phyloP scores from a whole-genome alignment of 176 grass and related monocot species.

The maize (Zea mays) region DNA sequence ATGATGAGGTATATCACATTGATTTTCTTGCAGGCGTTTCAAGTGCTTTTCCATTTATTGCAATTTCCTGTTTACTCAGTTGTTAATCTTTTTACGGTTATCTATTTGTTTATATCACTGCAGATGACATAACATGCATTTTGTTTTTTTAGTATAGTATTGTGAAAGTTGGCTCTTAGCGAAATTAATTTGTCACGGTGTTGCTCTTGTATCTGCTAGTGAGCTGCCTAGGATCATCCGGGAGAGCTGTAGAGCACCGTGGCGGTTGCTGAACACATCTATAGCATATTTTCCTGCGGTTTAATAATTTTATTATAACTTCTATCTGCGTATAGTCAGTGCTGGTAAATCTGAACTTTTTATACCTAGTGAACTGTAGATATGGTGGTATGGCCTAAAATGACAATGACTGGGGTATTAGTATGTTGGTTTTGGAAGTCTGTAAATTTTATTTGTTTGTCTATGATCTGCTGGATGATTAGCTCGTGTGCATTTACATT shows the following conservation, averaged over 20 bases:
- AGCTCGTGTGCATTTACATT: background rate
- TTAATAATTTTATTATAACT: background rate
- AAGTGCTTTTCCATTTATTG: constrained; percentile 1
- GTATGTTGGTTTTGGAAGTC: background rate
- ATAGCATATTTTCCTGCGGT: background rate
- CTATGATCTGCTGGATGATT: background rate
- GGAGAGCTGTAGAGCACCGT: background rate
- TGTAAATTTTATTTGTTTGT: background rate
- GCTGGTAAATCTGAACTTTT: background rate
- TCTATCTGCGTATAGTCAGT: background rate
- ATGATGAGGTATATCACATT: constrained; percentile 79
- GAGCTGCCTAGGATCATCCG: background rate
- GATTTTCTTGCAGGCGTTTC: background rate
- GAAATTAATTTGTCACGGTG: background rate
- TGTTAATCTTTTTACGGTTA: background rate
- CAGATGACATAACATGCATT: background rate
- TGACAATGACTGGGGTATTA: background rate
- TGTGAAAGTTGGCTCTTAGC: background rate
- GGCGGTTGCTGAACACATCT: background rate
- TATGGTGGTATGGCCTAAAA: too few relatives aligned
- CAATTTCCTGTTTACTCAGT: background rate
- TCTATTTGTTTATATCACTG: background rate
- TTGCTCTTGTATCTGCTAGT: background rate
- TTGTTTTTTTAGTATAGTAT: background rate
- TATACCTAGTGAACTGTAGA: background rate